Evolutionary conservation across 1,284 basidiomycete species (phyloP), one percentile per base, ranked within the genome.

Genomic region (Sporisorium exsertum): DNA sequence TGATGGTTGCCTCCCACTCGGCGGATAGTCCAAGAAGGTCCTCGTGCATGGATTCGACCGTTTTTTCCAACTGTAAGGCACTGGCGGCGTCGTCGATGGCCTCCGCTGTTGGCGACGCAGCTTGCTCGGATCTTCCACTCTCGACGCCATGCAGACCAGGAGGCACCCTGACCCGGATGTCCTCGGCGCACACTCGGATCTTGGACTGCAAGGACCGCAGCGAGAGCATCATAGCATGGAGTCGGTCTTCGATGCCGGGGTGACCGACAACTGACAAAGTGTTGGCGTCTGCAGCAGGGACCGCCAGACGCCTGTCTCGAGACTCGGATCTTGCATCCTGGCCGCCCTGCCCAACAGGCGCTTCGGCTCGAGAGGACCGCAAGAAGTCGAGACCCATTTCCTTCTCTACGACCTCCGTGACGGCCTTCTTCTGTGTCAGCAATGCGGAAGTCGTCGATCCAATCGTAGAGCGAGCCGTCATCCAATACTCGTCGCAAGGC

Each of bases 151-250:
- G 83, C 55, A 85, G 62, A 12, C 61, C 45, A 0, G 72, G 40
- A 12, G 76, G 69, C 1, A 62, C 47, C 16, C 62, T 69, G 56
- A 84, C 53, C 5, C 46, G 47, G 4, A 81, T 59, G 32, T 84
- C 84, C 49, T 83, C 83, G 13, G 69, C 69, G 55, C 81, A 84
- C 18, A 80, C 79, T 33, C 77, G 70, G 37, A 85, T 73, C 72
- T 85, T 85, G 63, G 80, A 77, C 62, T 85, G 84, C 29, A 85
- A 55, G n/a, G 83, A 75, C 18, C 84, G 81, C 9, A 85, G 76
- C n/a, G 71, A 63, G 5, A 76, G 64, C 33, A 72, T 80, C 72
- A 85, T 81, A 22, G 78, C 74, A 7, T 62, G 37, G 10, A 79
- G 65, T n/a, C 77, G 79, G 49, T 84, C 80, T 27, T 81, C 75